A percentile compares a stretch with the other conserved stretches of the same genome.
Conservation (phyloP, 1,284 basidiomycete species). For the Melampsora americana region DNA sequence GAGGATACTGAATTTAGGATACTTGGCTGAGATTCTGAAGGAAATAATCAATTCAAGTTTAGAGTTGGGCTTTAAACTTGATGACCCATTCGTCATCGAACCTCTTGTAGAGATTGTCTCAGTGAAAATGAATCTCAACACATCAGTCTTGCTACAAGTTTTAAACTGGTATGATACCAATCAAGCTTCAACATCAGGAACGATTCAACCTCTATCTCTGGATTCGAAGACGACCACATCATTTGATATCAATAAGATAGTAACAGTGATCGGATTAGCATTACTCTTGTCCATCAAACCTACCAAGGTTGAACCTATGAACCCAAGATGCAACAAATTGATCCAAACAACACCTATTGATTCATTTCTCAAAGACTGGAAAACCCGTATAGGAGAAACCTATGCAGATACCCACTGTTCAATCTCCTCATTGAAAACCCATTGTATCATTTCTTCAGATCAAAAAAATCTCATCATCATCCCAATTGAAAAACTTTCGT, state of each 20-base stretch:
- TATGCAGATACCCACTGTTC: constrained; percentile 4
- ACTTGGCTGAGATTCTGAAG: constrained; percentile 26
- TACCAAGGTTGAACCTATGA: constrained; percentile 19
- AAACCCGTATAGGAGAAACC: constrained; percentile 4
- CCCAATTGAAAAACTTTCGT: constrained; percentile 34
- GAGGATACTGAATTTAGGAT: constrained; percentile 29
- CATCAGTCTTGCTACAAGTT: constrained; percentile 22
- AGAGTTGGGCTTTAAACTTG: constrained; percentile 19
- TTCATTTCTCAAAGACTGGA: constrained; percentile 28
- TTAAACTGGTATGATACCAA: neutral
- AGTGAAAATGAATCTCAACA: constrained; percentile 6
- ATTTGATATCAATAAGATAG: constrained; percentile 18
- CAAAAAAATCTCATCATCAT: constrained; percentile 19
- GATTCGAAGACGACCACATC: neutral
- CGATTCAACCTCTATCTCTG: neutral
- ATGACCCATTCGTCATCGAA: constrained; percentile 21
- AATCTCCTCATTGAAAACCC: constrained; percentile 23
- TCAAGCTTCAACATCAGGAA: neutral
- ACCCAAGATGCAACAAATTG: constrained; percentile 16
- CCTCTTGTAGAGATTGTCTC: constrained; percentile 23
- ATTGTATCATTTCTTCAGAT: constrained; percentile 37
- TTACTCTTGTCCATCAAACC: constrained; percentile 29
- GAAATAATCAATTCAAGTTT: constrained; percentile 17
- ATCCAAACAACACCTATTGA: constrained; percentile 20
- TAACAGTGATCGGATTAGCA: constrained; percentile 30